These are phyloP conservation scores for Hyaloscypha hepaticicola DNA, from an alignment of 495 filamentous ascomycete genomes.

Conservation along the genomic window DNA sequence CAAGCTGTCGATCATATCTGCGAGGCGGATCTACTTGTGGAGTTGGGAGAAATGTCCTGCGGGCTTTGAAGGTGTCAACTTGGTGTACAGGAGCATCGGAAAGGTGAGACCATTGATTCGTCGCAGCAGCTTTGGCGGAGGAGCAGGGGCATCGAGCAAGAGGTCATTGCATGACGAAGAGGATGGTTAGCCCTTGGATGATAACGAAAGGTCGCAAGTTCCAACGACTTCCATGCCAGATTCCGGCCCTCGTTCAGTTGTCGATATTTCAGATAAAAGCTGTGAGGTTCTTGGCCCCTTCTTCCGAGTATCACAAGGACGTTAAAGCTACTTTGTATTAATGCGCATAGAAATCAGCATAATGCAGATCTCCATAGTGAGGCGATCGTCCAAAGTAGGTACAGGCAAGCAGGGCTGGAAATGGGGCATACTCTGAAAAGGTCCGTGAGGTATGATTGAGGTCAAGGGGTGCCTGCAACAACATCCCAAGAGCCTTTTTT, in stretches of 20 bases:
- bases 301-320: neutral
- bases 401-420: neutral
- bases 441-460: neutral
- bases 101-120: neutral
- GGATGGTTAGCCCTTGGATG: neutral
- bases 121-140: neutral
- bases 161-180: neutral
- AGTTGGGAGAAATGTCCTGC: neutral
- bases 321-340: neutral
- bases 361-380: slow-evolving; percentile 3
- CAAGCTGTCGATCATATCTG: neutral
- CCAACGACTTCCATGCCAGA: neutral
- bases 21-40: neutral
- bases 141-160: neutral
- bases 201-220: neutral
- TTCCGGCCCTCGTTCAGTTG: neutral
- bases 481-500: no score
- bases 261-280: neutral
- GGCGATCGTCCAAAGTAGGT: neutral
- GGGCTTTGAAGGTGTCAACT: neutral
- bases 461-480: no score
- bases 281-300: neutral
- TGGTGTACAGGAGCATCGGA: neutral
- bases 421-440: neutral
- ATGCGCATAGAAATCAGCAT: neutral